Conservation (phyloP, 1,284 basidiomycete species). For the Vanrija humicola region DNA sequence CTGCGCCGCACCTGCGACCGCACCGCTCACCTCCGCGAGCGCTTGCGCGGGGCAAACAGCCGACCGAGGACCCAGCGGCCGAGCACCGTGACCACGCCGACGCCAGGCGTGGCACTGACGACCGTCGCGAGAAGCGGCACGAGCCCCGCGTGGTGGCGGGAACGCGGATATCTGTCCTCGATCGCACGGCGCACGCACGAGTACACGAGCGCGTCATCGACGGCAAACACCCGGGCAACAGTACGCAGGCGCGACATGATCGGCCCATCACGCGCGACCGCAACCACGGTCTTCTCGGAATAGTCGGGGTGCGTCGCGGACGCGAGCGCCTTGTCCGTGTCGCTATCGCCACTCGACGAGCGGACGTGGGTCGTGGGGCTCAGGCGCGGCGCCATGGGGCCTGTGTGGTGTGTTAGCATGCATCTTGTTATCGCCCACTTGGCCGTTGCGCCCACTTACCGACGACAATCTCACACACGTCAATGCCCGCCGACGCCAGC, state of each 20-base stretch:
- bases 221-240: conserved; percentile 35
- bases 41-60: conserved; percentile 19
- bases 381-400: conserved; percentile 25
- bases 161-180: conserved; percentile 39
- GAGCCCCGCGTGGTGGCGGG: conserved; percentile 35
- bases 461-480: conserved; percentile 41
- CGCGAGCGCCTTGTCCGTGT: conserved; percentile 13
- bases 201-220: conserved; percentile 43
- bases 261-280: neutral
- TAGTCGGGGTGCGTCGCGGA: neutral
- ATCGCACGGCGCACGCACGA: conserved; percentile 40
- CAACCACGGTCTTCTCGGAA: neutral
- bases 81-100: conserved; percentile 23
- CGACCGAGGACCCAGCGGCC: conserved; percentile 33
- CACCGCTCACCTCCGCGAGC: no score
- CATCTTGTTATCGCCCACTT: neutral
- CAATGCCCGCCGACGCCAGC: conserved; percentile 27
- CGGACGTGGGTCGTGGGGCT: conserved; percentile 12
- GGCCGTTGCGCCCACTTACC: conserved; percentile 24
- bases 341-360: conserved; percentile 25
- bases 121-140: conserved; percentile 28
- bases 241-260: conserved; percentile 25
- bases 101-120: conserved; percentile 25
- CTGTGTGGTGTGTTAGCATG: conserved; percentile 9
- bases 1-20: no score